phyloP scores from a whole-genome alignment of 2,329 filamentous ascomycete species.

The Nakataea oryzae region DNA sequence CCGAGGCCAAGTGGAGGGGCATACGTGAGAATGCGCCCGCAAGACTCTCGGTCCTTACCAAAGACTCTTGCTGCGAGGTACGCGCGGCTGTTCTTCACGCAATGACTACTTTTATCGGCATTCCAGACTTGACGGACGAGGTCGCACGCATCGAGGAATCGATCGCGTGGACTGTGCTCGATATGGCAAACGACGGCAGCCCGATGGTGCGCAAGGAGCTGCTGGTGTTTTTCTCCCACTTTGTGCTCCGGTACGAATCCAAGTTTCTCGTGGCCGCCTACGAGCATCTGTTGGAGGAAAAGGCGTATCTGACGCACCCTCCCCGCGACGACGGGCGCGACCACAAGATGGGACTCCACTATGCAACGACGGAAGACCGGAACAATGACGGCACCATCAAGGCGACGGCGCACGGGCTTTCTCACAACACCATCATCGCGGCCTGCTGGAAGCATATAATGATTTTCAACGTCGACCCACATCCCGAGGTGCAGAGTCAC shows the following conservation, averaged over 20 bases:
- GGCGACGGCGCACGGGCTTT: conserved; percentile 46
- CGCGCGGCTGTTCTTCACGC: conserved; percentile 88
- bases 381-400: conserved; percentile 49
- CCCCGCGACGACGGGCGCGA: conserved; percentile 44
- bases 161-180: conserved; percentile 77
- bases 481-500: conserved; percentile 83
- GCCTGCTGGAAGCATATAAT: conserved; percentile 91
- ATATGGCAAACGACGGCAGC: conserved; percentile 90
- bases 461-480: conserved; percentile 85
- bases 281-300: conserved; percentile 81
- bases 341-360: conserved; percentile 53
- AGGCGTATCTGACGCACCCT: conserved; percentile 51
- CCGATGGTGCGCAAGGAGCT: conserved; percentile 90
- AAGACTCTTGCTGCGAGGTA: conserved; percentile 85
- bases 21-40: conserved; percentile 78
- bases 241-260: conserved; percentile 80
- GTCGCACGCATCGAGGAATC: conserved; percentile 85
- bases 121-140: conserved; percentile 84
- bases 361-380: conserved; percentile 43
- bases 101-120: conserved; percentile 86
- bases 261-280: conserved; percentile 88
- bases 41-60: conserved; percentile 68
- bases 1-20: conserved; percentile 93
- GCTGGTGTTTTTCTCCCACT: conserved; percentile 85
- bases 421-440: conserved; percentile 83